Conservation (phyloP, 768 basidiomycete genomes). For the Psilocybe subaeruginosa region DNA sequence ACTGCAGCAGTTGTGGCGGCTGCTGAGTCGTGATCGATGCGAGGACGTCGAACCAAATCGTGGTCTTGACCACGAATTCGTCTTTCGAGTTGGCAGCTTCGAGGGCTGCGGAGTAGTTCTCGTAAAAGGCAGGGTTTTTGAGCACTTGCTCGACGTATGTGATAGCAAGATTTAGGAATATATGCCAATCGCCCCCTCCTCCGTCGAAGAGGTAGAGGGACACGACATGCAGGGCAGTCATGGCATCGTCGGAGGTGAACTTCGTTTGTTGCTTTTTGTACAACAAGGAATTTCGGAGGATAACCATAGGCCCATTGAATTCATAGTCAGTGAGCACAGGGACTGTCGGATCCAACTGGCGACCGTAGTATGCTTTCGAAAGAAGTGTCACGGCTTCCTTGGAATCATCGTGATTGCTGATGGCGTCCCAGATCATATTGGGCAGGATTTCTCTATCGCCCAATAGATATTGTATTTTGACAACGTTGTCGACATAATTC, state of each 20-base stretch:
- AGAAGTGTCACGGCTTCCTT: constrained; percentile 65
- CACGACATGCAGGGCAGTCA: constrained; percentile 76
- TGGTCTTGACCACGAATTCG: constrained; percentile 80
- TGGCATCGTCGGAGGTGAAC: constrained; percentile 67
- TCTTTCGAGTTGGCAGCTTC: constrained; percentile 46
- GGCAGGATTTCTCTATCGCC: constrained; percentile 52
- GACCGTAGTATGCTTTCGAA: constrained; percentile 54
- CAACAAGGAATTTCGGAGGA: constrained; percentile 25
- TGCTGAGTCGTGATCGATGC: constrained; percentile 72
- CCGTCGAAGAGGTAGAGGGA: constrained; percentile 81
- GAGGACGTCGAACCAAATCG: constrained; percentile 88
- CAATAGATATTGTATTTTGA: constrained; percentile 71
- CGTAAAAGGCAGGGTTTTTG: constrained; percentile 33
- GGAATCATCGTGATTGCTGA: constrained; percentile 48
- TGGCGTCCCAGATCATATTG: constrained; percentile 51
- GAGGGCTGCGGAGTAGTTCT: constrained; percentile 48
- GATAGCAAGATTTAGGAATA: constrained; percentile 66
- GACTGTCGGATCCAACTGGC: constrained; percentile 23
- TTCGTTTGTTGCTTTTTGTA: not conserved
- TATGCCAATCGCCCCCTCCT: constrained; percentile 68
- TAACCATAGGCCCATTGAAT: constrained; percentile 25
- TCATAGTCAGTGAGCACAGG: constrained; percentile 28
- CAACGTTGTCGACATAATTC: constrained; percentile 64
- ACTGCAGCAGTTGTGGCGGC: constrained; percentile 56
- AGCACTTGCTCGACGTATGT: constrained; percentile 56